A percentile compares a stretch with the other conserved stretches of the same genome.
These are phyloP conservation scores for Suillus fuscotomentosus DNA, from an alignment of 768 basidiomycete species.

Conservation along the genomic window DNA sequence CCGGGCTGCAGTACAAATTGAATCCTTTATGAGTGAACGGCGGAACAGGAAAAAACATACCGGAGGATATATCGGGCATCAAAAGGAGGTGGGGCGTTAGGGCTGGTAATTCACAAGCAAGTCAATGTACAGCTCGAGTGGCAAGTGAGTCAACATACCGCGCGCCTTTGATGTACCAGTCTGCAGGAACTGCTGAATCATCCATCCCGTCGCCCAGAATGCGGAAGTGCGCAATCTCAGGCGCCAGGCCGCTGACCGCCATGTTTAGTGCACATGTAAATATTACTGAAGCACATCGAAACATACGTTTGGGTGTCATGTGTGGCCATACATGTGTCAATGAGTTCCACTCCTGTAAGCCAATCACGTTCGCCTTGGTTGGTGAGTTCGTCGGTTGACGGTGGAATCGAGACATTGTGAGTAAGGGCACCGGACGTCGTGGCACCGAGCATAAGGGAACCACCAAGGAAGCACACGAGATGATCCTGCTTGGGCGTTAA, in stretches of 20 bases:
- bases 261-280: neutral
- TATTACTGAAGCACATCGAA: neutral
- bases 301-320: slow-evolving; percentile 81
- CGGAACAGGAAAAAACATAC: slow-evolving; percentile 30
- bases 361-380: slow-evolving; percentile 71
- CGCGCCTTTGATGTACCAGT: slow-evolving; percentile 94
- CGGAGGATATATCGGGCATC: slow-evolving; percentile 94
- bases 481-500: slow-evolving; percentile 91
- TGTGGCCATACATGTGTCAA: slow-evolving; percentile 86
- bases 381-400: slow-evolving; percentile 60
- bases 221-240: slow-evolving; percentile 88
- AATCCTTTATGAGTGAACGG: neutral
- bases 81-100: slow-evolving; percentile 42
- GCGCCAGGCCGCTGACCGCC: slow-evolving; percentile 67
- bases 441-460: slow-evolving; percentile 88
- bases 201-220: slow-evolving; percentile 57
- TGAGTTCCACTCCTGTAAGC: slow-evolving; percentile 74
- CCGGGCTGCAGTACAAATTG: slow-evolving; percentile 54
- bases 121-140: slow-evolving; percentile 1
- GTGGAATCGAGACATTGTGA: slow-evolving; percentile 63
- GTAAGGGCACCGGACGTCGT: slow-evolving; percentile 59
- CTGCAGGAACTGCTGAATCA: slow-evolving; percentile 35
- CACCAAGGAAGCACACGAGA: slow-evolving; percentile 92
- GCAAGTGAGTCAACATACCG: slow-evolving; percentile 36
- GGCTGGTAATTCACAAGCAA: slow-evolving; percentile 14